Evolutionary conservation across 371 early-diverging fungal genomes (phyloP).

Genomic region (Mucor ambiguus): DNA sequence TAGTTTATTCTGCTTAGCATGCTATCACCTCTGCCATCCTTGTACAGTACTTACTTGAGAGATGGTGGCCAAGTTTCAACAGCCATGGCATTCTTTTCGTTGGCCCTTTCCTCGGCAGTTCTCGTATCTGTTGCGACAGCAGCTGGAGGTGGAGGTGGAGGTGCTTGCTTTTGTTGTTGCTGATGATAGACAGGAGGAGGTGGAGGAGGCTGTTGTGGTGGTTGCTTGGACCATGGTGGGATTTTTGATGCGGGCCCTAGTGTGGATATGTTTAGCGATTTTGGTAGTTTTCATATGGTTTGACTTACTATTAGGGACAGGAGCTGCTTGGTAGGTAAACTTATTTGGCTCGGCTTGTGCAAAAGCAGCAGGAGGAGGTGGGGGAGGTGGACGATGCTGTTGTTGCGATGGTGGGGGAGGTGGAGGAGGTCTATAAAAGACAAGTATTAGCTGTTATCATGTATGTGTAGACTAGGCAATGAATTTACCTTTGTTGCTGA

Average conservation of each 20-base stretch:
- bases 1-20: constrained; percentile 13
- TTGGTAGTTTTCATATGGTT: constrained; percentile 1
- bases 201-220: constrained; percentile 4
- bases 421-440: constrained; percentile 9
- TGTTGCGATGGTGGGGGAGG: constrained; percentile 13
- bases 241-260: constrained; percentile 9
- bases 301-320: constrained; percentile 14
- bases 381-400: constrained; percentile 3
- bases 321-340: constrained; percentile 7
- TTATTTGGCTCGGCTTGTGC: background rate
- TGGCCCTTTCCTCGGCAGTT: constrained; percentile 4
- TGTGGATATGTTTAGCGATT: constrained; percentile 1
- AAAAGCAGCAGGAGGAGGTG: background rate
- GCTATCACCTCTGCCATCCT: too few species aligned
- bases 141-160: constrained; percentile 1
- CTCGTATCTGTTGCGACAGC: constrained; percentile 1
- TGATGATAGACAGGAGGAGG: background rate
- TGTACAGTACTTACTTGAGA: constrained; percentile 32
- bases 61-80: constrained; percentile 47
- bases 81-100: constrained; percentile 23
- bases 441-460: background rate
- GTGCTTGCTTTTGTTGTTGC: background rate
- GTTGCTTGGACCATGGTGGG: constrained; percentile 25
- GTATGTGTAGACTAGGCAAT: background rate
- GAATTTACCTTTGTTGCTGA: constrained; percentile 5